Evolutionary conservation across 2,329 filamentous ascomycete species (phyloP).

Genomic region (Trichoderma sp.): DNA sequence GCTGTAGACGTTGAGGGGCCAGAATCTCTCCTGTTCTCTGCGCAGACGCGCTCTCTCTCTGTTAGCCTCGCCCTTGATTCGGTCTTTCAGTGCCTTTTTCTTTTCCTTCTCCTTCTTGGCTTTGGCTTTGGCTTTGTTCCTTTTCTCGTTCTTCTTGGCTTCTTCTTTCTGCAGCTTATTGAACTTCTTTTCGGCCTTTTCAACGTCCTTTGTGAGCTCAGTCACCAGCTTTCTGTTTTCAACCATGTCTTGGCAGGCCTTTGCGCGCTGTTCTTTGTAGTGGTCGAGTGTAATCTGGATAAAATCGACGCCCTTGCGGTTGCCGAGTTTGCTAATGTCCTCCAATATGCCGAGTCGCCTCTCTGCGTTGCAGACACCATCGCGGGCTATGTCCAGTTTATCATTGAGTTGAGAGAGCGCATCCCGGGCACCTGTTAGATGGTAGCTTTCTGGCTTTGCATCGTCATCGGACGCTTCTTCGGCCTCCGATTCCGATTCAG

Average conservation of each 20-base stretch:
- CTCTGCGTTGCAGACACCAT: constrained; percentile 35
- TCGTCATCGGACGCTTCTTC: constrained; percentile 34
- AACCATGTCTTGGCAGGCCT: constrained; percentile 48
- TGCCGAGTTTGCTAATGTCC: constrained; percentile 43
- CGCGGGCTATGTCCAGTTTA: constrained; percentile 31
- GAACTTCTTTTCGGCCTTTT: constrained; percentile 41
- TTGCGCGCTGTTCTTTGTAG: constrained; percentile 50
- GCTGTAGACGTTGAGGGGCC: constrained; percentile 53
- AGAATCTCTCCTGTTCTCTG: constrained; percentile 50
- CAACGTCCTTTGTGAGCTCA: constrained; percentile 41
- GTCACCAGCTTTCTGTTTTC: constrained; percentile 40
- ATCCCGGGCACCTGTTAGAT: constrained; percentile 35
- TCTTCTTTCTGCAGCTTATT: constrained; percentile 37
- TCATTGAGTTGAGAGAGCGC: constrained; percentile 38
- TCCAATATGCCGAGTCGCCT: constrained; percentile 50
- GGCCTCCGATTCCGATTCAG: constrained; percentile 37
- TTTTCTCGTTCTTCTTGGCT: constrained; percentile 38
- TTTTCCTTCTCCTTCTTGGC: constrained; percentile 43
- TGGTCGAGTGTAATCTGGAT: constrained; percentile 46
- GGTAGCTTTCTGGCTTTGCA: constrained; percentile 31
- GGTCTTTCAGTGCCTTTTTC: constrained; percentile 42
- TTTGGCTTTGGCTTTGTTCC: constrained; percentile 40
- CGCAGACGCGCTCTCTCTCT: constrained; percentile 52
- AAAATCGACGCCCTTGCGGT: constrained; percentile 40
- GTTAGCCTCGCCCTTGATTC: constrained; percentile 42